Evolutionary conservation across 768 basidiomycete genomes (phyloP).

Genomic region (Pulveroboletus ravenelii): DNA sequence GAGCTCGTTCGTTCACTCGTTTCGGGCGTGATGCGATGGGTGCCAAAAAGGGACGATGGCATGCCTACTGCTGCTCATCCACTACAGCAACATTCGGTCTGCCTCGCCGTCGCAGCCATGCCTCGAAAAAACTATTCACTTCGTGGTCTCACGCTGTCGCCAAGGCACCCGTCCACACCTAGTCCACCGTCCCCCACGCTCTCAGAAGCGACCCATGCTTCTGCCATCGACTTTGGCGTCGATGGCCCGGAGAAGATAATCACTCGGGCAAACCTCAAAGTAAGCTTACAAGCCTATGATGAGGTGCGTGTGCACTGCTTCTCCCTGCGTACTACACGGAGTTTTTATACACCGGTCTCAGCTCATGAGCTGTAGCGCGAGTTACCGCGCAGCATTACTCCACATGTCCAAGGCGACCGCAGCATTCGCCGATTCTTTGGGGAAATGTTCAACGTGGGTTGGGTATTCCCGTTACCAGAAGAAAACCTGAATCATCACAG

Average conservation of each 20-base stretch:
- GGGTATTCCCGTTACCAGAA: not conserved
- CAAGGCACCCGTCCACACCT: conserved; percentile 44
- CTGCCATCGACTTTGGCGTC: conserved; percentile 70
- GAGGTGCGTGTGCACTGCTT: conserved; percentile 47
- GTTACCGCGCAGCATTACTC: conserved; percentile 76
- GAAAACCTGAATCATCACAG: conserved; percentile 32
- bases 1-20: not conserved
- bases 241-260: conserved; percentile 79
- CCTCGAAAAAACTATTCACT: conserved; percentile 55
- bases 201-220: conserved; percentile 75
- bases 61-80: conserved; percentile 12
- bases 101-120: conserved; percentile 29
- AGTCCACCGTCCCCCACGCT: conserved; percentile 79
- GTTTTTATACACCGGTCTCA: conserved; percentile 33
- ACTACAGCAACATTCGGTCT: conserved; percentile 8
- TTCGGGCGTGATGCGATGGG: not conserved
- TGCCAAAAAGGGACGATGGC: conserved; percentile 15
- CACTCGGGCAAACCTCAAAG: conserved; percentile 71
- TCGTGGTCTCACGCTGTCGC: conserved; percentile 46
- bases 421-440: conserved; percentile 81
- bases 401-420: conserved; percentile 81
- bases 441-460: conserved; percentile 74
- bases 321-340: not conserved
- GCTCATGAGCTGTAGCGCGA: conserved; percentile 72
- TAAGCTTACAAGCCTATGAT: conserved; percentile 75